Percentiles rank a stretch among this genome's conserved stretches.
Evolutionary conservation across 2,329 filamentous ascomycete species (phyloP).

Genomic region (Xylaria sp.): DNA sequence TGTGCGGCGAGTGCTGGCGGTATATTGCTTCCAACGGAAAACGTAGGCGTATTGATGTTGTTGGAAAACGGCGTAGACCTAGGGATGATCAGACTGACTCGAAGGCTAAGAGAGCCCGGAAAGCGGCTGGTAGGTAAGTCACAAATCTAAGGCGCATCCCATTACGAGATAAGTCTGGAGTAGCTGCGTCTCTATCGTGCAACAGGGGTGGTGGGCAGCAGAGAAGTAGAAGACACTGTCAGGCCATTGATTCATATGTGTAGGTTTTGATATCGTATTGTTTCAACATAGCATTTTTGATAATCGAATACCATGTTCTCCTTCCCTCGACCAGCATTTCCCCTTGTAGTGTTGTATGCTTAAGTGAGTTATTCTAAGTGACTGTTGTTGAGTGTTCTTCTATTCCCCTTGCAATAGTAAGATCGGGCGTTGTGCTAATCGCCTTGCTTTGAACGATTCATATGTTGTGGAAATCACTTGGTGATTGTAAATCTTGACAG

Average conservation of each 20-base stretch:
- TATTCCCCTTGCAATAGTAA: neutral
- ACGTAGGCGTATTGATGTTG: neutral
- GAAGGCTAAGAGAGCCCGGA: slow-evolving; percentile 3
- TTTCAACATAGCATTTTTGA: too few species aligned
- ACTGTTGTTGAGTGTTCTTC: neutral
- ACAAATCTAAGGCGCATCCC: neutral
- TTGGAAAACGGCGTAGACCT: neutral
- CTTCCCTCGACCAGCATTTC: too few species aligned
- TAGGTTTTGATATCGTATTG: too few species aligned
- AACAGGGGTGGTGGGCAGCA: too few species aligned
- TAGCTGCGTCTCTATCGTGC: too few species aligned
- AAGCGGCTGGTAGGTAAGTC: too few species aligned
- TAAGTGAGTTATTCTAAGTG: too few species aligned
- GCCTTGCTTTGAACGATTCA: neutral
- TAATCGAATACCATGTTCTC: too few species aligned
- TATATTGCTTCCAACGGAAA: slow-evolving; percentile 17
- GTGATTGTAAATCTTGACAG: neutral
- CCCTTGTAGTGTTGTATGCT: too few species aligned
- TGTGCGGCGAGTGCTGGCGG: slow-evolving; percentile 29
- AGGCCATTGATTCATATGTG: too few species aligned
- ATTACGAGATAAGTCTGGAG: neutral
- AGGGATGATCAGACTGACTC: neutral
- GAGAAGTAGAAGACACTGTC: too few species aligned
- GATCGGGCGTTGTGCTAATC: neutral
- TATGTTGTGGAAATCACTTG: neutral